phyloP scores from a whole-genome alignment of 441 rosid species.

The Biscutella laevigata region DNA sequence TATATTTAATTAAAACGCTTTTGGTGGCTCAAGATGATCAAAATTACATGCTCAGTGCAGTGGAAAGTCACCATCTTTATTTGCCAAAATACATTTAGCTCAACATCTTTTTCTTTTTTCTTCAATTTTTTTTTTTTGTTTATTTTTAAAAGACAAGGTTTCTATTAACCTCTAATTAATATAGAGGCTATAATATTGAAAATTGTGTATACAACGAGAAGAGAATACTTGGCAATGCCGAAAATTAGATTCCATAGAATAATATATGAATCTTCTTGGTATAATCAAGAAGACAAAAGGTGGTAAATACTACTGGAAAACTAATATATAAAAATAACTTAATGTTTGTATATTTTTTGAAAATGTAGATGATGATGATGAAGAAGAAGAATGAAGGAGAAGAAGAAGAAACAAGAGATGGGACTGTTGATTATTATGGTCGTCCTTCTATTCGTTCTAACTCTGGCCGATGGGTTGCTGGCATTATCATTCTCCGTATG shows the following conservation, averaged over 20 bases:
- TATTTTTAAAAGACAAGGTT: background rate
- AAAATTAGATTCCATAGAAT: too few relatives aligned
- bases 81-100: constrained; percentile 16
- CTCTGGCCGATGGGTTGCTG: constrained; percentile 80
- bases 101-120: constrained; percentile 16
- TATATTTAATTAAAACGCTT: background rate
- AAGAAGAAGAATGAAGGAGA: constrained; percentile 36
- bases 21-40: constrained; percentile 20
- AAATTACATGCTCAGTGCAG: constrained; percentile 16
- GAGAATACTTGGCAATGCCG: constrained; percentile 21
- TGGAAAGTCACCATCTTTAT: constrained; percentile 23
- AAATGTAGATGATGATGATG: constrained; percentile 26
- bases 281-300: constrained; percentile 3
- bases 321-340: background rate
- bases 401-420: constrained; percentile 55
- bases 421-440: constrained; percentile 64
- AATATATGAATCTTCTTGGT: background rate
- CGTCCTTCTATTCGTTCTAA: constrained; percentile 50
- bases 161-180: too few relatives aligned
- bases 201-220: background rate
- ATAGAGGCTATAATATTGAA: too few relatives aligned
- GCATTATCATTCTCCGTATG: constrained; percentile 67
- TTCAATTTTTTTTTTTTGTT: too few relatives aligned
- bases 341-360: too few relatives aligned
- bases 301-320: background rate